phyloP scores from a whole-genome alignment of 805 yeast genomes.

The Gaillardinia entomophila region DNA sequence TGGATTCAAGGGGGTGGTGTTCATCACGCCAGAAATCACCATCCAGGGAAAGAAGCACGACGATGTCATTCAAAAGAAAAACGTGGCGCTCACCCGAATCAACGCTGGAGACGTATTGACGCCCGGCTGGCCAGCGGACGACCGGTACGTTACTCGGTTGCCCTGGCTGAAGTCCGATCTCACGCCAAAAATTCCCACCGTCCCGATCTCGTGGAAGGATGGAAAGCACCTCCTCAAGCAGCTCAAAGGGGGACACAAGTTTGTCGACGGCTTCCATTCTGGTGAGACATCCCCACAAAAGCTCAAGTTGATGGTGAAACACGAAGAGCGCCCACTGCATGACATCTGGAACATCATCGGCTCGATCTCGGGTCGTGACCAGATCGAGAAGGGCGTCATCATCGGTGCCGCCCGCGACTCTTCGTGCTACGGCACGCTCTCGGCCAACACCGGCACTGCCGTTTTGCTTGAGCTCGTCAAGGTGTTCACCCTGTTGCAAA shows the following conservation, averaged over 20 bases:
- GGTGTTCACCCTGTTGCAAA: constrained; percentile 57
- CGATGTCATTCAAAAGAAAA: constrained; percentile 46
- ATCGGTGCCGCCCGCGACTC: constrained; percentile 85
- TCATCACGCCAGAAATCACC: constrained; percentile 38
- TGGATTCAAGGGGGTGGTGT: constrained; percentile 64
- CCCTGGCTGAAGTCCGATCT: constrained; percentile 43
- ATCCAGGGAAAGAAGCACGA: constrained; percentile 14
- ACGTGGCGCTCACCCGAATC: constrained; percentile 53
- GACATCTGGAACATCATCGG: constrained; percentile 77
- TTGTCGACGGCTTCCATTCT: constrained; percentile 20
- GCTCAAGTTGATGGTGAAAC: constrained; percentile 24
- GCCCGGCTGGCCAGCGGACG: constrained; percentile 65
- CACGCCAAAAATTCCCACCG: constrained; percentile 67
- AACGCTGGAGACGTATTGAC: constrained; percentile 75
- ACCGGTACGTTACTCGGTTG: constrained; percentile 31
- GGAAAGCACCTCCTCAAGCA: constrained; percentile 34
- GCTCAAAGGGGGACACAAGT: constrained; percentile 24
- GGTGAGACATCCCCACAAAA: constrained; percentile 14
- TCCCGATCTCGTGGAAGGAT: constrained; percentile 75
- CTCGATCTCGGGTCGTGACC: constrained; percentile 75
- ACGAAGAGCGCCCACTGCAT: constrained; percentile 49
- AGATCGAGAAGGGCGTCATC: constrained; percentile 61
- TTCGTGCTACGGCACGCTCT: constrained; percentile 65
- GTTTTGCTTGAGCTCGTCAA: constrained; percentile 66
- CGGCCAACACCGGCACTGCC: constrained; percentile 71